Percentiles rank a stretch among this genome's conserved stretches.
Evolutionary conservation across 306 rosid genomes (phyloP).

Genomic region (Luffa aegyptiaca): DNA sequence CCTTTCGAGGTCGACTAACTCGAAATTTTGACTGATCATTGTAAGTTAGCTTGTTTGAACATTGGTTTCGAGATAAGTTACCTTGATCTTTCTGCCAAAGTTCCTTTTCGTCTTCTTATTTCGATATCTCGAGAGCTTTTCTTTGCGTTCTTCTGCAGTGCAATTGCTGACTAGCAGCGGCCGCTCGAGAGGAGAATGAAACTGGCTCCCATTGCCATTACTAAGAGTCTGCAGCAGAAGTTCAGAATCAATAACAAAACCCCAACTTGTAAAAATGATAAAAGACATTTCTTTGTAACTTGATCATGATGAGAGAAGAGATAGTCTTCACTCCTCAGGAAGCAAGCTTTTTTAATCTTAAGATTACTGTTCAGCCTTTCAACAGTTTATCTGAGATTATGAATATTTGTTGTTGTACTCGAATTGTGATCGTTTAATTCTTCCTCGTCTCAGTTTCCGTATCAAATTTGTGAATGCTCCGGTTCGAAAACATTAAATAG

Average conservation of each 20-base stretch:
- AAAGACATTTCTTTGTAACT: conserved; percentile 4
- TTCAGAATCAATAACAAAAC: conserved; percentile 32
- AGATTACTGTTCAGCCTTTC: background rate
- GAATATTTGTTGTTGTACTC: background rate
- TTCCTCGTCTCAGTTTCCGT: background rate
- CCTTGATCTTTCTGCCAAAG: conserved; percentile 98
- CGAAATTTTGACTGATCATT: background rate
- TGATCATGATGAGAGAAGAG: background rate
- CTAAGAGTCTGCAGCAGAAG: conserved; percentile 72
- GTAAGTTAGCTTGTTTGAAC: background rate
- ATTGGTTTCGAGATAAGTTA: conserved; percentile 9
- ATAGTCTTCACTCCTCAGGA: background rate
- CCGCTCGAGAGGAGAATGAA: conserved; percentile 56
- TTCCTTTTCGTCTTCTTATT: conserved; percentile 87
- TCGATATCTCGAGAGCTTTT: conserved; percentile 91
- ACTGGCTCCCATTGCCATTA: conserved; percentile 33
- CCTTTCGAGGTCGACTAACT: background rate
- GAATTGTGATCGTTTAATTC: background rate
- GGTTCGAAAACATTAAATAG: background rate
- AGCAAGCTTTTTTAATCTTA: background rate
- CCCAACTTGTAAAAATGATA: conserved; percentile 28
- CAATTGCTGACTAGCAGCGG: conserved; percentile 47
- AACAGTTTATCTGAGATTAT: background rate
- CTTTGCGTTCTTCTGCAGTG: conserved; percentile 68
- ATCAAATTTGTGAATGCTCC: background rate